Percentiles rank a stretch among this genome's conserved stretches.
phyloP scores from a whole-genome alignment of 2,329 filamentous ascomycete species.

The Cladobotryum protrusum region DNA sequence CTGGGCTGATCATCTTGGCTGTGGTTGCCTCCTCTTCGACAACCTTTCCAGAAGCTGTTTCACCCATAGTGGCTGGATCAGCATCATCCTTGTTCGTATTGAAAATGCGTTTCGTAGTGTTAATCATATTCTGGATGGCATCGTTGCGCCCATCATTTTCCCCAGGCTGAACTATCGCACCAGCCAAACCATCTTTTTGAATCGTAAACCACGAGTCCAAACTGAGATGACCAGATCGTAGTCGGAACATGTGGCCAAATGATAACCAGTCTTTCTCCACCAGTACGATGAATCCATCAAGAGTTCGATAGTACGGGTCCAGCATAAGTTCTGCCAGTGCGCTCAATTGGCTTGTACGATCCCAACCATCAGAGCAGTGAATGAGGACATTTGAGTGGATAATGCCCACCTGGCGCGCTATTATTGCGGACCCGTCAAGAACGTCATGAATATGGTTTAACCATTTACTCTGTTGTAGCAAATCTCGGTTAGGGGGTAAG shows the following conservation, averaged over 20 bases:
- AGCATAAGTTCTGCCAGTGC: conserved; percentile 88
- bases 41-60: conserved; percentile 33
- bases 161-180: conserved; percentile 54
- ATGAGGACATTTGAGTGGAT: conserved; percentile 93
- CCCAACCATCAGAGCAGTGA: conserved; percentile 98
- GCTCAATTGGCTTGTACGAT: conserved; percentile 90
- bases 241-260: conserved; percentile 95
- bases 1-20: conserved; percentile 86
- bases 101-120: conserved; percentile 85
- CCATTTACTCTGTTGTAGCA: conserved; percentile 81
- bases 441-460: conserved; percentile 81
- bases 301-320: conserved; percentile 89
- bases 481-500: conserved; percentile 73
- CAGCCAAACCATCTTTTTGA: conserved; percentile 72
- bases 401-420: conserved; percentile 81
- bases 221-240: conserved; percentile 80
- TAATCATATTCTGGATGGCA: conserved; percentile 79
- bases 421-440: conserved; percentile 75
- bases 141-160: conserved; percentile 59
- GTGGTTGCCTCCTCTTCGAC: conserved; percentile 63
- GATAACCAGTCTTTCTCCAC: conserved; percentile 98
- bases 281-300: conserved; percentile 90
- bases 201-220: conserved; percentile 92
- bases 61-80: conserved; percentile 51
- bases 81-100: conserved; percentile 57